Conservation (phyloP, 345 rosid species). For the Salix exigua region DNA sequence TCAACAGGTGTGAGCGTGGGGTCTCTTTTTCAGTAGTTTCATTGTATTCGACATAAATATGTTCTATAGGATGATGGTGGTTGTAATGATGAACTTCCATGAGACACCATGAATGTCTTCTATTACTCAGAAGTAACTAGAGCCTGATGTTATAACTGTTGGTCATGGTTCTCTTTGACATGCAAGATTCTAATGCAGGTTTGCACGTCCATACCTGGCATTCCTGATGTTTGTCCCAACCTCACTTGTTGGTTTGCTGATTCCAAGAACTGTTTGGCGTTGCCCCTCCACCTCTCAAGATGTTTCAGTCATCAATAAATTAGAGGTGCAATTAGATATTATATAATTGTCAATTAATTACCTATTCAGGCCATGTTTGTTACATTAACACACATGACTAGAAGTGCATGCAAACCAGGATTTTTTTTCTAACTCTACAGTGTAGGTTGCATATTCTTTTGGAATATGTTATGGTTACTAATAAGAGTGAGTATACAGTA, state of each 20-base stretch:
- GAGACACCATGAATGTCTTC: not conserved
- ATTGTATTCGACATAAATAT: not conserved
- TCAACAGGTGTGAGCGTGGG: not conserved
- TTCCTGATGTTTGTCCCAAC: conserved; percentile 80
- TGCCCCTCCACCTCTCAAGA: conserved; percentile 55
- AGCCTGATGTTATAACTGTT: not conserved
- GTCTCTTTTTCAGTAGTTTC: not conserved
- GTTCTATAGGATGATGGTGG: not conserved
- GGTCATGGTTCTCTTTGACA: not conserved
- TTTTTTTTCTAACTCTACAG: not conserved
- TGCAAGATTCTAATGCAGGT: conserved; percentile 58
- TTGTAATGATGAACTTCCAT: conserved; percentile 4
- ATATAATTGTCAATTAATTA: not conserved
- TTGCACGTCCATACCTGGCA: conserved; percentile 83
- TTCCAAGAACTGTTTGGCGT: conserved; percentile 58
- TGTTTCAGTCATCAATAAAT: conserved; percentile 46
- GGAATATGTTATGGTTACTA: not conserved
- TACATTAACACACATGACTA: not conserved
- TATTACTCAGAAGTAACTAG: not conserved
- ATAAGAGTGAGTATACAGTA: not conserved
- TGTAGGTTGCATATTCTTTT: not conserved
- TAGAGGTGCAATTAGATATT: conserved; percentile 48
- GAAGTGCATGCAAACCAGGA: not conserved
- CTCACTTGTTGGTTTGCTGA: conserved; percentile 71
- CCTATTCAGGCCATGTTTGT: not conserved